Base-by-base conservation (phyloP, 306 rosid genomes). In the Quercus mongolica region DNA sequence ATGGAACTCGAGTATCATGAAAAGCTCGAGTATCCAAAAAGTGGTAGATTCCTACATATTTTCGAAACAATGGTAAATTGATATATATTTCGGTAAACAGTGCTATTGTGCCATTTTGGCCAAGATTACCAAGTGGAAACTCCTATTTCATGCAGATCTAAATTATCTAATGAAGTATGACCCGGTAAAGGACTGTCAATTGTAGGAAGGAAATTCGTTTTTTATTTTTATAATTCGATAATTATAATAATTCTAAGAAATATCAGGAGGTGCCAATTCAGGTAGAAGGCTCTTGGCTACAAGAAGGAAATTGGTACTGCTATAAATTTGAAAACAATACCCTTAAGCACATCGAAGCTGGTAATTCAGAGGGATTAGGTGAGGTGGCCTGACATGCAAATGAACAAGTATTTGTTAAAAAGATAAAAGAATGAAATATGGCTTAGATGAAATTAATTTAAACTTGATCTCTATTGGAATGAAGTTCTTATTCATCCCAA, bases 31-130 rank as follows among this genome's bases (percentile, higher is more conserved):
- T 35, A 35, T 0, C 9, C 0, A 6, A 35, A 35, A 35, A 35
- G 0, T 35, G 2, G 8, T 35, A 35, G 2, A 6, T 35, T 0
- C 0, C 0, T 6, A 35, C 0, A 35, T 35, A 35, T 35, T 35
- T 35, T 0, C 2, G 0, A 35, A 35, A 35, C 9, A 35, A 35
- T 6, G 0, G 9, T 35, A 35, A 2, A 35, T 35, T 35, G 1
- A 35, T 35, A 35, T 35, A 35, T 35, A 35, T 35, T 35, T 35
- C 8, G 0, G 2, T 6, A 35, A 35, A 35, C 41, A 35, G 2
- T 6, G 0, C 41, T 1, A 35, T 35, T 35, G 9, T 35, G 9
- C 41, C 9, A 35, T 6, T 35, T 35, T 35, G 9, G 41, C 8
- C 41, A 61, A 61, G 31, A 21, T 23, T 61, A 23, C 33, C 19